Base-by-base conservation (phyloP, 768 basidiomycete species). In the Clavaria fumosa region DNA sequence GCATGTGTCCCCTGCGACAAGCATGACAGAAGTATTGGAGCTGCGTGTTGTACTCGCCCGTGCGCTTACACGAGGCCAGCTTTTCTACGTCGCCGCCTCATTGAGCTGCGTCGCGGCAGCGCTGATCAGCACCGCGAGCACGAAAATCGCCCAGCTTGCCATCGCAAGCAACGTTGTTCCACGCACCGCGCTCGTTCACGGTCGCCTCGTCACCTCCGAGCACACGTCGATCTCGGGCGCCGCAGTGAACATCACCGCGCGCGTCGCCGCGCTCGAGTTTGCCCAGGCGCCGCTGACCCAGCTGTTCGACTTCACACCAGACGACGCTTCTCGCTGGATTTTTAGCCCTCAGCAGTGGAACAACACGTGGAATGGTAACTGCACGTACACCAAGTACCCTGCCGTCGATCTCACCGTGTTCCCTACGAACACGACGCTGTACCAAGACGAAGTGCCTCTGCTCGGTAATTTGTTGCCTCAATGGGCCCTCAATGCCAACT, bases 321-420 rank as follows among this genome's bases (percentile, higher is more conserved):
- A 44, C 14, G 40, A 37, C 31, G 23, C 21, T 2, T 22, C 23
- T 6, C 10, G 41, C 28, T 47, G 46, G 46, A 23, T 46, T 17
- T 47, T 35, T 30, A 23, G 11, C 3, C 19, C 34, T 19, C 14
- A 40, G n/a, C 38, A 47, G 38, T 47, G 46, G 46, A 46, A 47
- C 11, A 47, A 47, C 31, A 43, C 43, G 5, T 47, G 45, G 45
- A 40, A 12, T 12, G 39, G 38, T 5, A 15, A 18, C 6, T 46
- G 45, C 36, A 23, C 32, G 14, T 47, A 18, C 18, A 4, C 38
- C n/a, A 20, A 22, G 10, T 23, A 44, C 21, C 18, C 34, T 14
- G 31, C 30, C 18, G 45, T 44, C n/a, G 40, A 44, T 20, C 34
- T 47, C 15, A 31, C 27, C 17, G 35, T 47, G 15, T 37, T 36